These are phyloP conservation scores for Chlorencoelia australis DNA, from an alignment of 2,329 filamentous ascomycete species.

Conservation along the genomic window DNA sequence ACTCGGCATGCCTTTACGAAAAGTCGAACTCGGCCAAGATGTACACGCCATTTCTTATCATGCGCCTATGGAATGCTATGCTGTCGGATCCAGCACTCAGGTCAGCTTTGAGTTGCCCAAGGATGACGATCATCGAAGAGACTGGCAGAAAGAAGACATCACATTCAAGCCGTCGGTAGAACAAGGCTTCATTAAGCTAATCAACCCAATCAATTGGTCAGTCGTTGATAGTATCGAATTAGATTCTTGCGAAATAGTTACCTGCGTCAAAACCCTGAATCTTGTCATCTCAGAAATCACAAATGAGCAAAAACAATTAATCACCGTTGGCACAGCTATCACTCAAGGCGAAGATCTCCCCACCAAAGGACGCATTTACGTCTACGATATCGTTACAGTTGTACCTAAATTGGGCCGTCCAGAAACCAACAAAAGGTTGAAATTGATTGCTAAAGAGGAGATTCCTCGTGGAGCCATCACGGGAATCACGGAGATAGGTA, in stretches of 20 bases:
- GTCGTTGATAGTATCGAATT: conserved; percentile 68
- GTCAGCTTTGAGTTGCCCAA: conserved; percentile 75
- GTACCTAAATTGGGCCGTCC: conserved; percentile 79
- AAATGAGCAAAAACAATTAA: conserved; percentile 71
- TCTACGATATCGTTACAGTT: conserved; percentile 85
- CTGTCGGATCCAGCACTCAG: conserved; percentile 57
- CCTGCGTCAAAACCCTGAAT: conserved; percentile 73
- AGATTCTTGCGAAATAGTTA: conserved; percentile 64
- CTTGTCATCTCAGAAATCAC: conserved; percentile 88
- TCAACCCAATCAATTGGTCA: conserved; percentile 68
- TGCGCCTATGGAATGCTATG: conserved; percentile 61
- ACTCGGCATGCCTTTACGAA: conserved; percentile 64
- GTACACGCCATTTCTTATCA: conserved; percentile 70
- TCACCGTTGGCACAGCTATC: conserved; percentile 77
- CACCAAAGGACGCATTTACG: conserved; percentile 73
- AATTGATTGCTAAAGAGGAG: conserved; percentile 79
- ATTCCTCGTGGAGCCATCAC: conserved; percentile 88
- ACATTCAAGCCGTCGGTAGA: conserved; percentile 56
- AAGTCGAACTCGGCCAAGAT: conserved; percentile 60
- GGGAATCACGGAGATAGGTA: conserved; percentile 72
- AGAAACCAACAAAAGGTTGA: conserved; percentile 77
- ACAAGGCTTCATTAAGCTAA: conserved; percentile 64
- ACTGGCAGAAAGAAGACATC: conserved; percentile 65
- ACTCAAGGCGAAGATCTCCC: conserved; percentile 86
- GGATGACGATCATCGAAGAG: conserved; percentile 70